Base-by-base conservation (phyloP, 1,284 basidiomycete species). In the Jaminaea rosea region DNA sequence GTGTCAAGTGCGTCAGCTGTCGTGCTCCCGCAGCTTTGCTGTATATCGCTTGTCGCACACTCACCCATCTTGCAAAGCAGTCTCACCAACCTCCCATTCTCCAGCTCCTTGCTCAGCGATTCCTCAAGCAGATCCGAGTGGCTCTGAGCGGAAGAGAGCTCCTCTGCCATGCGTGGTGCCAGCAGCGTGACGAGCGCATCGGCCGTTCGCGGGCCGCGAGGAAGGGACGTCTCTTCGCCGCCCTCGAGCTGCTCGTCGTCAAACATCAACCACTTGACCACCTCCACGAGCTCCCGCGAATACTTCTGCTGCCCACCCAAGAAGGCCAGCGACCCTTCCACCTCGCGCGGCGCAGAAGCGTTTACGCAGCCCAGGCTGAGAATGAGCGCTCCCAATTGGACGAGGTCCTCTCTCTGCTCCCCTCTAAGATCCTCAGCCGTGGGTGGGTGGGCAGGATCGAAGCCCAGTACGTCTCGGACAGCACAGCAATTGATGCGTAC, bases 1-100 rank as follows among this genome's bases (percentile, higher is more conserved):
- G n/a, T n/a, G n/a, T n/a, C n/a, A n/a, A n/a, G n/a, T n/a, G n/a
- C n/a, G n/a, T n/a, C n/a, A n/a, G n/a, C n/a, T n/a, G n/a, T n/a
- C n/a, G n/a, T n/a, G n/a, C n/a, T n/a, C n/a, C n/a, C n/a, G n/a
- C n/a, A n/a, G n/a, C n/a, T n/a, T n/a, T n/a, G n/a, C n/a, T n/a
- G n/a, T n/a, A n/a, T n/a, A n/a, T n/a, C n/a, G n/a, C n/a, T n/a
- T n/a, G n/a, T n/a, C n/a, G n/a, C n/a, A n/a, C n/a, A n/a, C n/a
- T n/a, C n/a, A n/a, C n/a, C 88, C 65, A 99, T 86, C 77, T 98
- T 98, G 77, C 84, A 85, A 58, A 98, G 77, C 50, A 98, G 76
- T 42, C 94, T 81, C 24, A 96, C 86, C n/a, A 98, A 79, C 29
- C 94, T 80, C 0, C 87, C 91, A 69, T 99, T 97, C 78, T 98